Percentiles rank a stretch among this genome's conserved stretches.
These are phyloP conservation scores for Ballota nigra DNA, from an alignment of 257 asterid genomes.

Conservation along the genomic window DNA sequence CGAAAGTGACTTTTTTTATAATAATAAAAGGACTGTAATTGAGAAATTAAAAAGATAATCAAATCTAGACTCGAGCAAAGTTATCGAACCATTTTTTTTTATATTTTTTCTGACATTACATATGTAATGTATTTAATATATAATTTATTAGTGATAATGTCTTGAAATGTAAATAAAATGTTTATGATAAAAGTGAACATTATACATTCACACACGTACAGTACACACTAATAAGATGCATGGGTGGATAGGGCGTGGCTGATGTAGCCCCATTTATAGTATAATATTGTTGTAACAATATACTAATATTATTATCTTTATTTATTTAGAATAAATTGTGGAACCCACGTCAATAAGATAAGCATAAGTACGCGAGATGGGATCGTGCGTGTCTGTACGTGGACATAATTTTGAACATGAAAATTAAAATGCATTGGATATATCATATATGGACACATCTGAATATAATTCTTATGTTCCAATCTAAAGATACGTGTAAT, in stretches of 20 bases:
- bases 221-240: background rate
- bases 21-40: too few species aligned
- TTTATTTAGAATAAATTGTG: background rate
- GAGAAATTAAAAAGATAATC: too few species aligned
- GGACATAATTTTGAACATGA: background rate
- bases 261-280: background rate
- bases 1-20: too few species aligned
- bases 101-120: too few species aligned
- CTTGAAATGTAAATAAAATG: too few species aligned
- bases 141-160: too few species aligned
- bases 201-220: background rate
- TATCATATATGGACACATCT: too few species aligned
- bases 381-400: background rate
- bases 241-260: conserved; percentile 9
- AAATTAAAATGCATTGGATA: too few species aligned
- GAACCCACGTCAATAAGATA: conserved; percentile 9
- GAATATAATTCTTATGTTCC: background rate
- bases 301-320: background rate
- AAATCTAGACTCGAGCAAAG: too few species aligned
- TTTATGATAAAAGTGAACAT: too few species aligned
- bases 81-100: too few species aligned
- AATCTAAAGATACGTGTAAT: background rate
- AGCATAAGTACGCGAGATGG: background rate
- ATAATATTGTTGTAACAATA: background rate
- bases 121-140: too few species aligned